These are phyloP conservation scores for Saksenaea oblongispora DNA, from an alignment of 371 early-diverging fungal genomes.

Conservation along the genomic window DNA sequence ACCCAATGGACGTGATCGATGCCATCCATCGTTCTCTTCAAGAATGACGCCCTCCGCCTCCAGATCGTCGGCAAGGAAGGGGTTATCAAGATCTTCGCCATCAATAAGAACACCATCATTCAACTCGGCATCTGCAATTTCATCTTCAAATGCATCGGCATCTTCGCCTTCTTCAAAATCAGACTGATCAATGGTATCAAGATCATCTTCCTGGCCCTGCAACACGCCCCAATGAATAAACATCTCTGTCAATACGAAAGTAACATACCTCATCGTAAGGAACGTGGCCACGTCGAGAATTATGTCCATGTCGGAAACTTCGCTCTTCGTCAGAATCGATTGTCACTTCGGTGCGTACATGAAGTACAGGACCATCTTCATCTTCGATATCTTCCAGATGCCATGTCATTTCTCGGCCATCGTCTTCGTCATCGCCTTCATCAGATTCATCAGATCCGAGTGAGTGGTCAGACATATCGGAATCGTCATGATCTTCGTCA, in stretches of 20 bases:
- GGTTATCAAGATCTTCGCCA: constrained; percentile 57
- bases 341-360: constrained; percentile 38
- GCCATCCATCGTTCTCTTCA: constrained; percentile 23
- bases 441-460: constrained; percentile 49
- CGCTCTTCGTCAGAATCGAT: constrained; percentile 48
- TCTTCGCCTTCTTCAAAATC: constrained; percentile 55
- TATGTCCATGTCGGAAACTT: background rate
- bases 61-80: constrained; percentile 52
- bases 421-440: constrained; percentile 52
- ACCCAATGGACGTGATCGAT: constrained; percentile 13
- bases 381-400: constrained; percentile 57
- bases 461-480: constrained; percentile 31
- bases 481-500: constrained; percentile 32
- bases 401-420: constrained; percentile 53
- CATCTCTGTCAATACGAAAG: no score
- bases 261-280: constrained; percentile 36
- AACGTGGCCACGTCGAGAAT: constrained; percentile 19
- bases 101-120: constrained; percentile 52
- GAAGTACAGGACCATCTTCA: constrained; percentile 53
- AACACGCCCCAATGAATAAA: background rate
- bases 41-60: constrained; percentile 26
- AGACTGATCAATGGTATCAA: constrained; percentile 46
- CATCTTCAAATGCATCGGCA: constrained; percentile 50
- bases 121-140: constrained; percentile 44
- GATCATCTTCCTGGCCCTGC: constrained; percentile 41